A percentile compares a stretch with the other conserved stretches of the same genome.
Conservation (phyloP, 306 rosid genomes). For the Dalbergia cultrata region DNA sequence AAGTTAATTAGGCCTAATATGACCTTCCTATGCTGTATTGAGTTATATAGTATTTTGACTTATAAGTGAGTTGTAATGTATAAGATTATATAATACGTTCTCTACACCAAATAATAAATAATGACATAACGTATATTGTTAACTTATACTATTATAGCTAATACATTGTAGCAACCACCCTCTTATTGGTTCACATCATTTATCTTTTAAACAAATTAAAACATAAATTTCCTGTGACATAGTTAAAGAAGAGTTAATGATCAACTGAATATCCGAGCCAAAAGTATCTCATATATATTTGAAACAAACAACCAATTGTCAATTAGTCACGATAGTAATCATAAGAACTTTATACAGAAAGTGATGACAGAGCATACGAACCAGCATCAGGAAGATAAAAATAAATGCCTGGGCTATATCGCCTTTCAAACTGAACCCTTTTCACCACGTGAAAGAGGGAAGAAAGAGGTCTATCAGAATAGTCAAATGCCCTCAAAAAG, state of each 20-base stretch:
- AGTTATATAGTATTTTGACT: no score
- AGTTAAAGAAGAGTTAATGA: neutral
- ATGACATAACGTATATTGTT: no score
- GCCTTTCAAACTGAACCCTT: slow-evolving; percentile 16
- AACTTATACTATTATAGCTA: no score
- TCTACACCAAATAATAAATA: no score
- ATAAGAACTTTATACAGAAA: slow-evolving; percentile 35
- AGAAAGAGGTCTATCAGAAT: slow-evolving; percentile 45
- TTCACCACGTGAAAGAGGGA: slow-evolving; percentile 39
- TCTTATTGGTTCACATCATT: no score
- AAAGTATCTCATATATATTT: neutral
- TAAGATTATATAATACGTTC: no score
- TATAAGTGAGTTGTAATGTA: no score
- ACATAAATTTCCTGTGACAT: neutral
- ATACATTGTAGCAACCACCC: no score
- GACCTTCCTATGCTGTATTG: no score
- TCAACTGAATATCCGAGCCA: slow-evolving; percentile 25
- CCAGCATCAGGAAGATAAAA: slow-evolving; percentile 9
- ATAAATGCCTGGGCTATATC: slow-evolving; percentile 21
- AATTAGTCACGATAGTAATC: neutral
- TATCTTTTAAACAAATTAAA: no score
- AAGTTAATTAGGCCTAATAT: no score
- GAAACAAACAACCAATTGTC: neutral
- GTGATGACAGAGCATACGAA: neutral
- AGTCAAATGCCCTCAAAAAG: slow-evolving; percentile 54